Conservation (phyloP, 345 rosid genomes). For the Brassica cretica region DNA sequence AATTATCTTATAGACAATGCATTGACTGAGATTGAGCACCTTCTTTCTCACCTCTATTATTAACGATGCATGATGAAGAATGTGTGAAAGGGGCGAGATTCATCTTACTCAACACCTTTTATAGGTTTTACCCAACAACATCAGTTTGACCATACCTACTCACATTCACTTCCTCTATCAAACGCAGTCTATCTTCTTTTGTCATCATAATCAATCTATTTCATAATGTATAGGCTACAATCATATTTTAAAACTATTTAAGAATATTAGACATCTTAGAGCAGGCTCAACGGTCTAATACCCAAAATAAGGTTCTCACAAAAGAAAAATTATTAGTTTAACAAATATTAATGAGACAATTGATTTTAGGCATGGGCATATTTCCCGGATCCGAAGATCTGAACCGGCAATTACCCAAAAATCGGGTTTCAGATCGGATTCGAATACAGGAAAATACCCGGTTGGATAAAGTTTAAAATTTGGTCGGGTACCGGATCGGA, state of each 20-base stretch:
- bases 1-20: background rate
- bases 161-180: background rate
- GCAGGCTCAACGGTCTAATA: too few species aligned
- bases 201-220: background rate
- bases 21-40: conserved; percentile 8
- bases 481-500: too few species aligned
- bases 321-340: too few species aligned
- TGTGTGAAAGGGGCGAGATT: background rate
- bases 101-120: conserved; percentile 1
- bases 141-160: background rate
- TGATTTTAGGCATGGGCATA: too few species aligned
- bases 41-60: background rate
- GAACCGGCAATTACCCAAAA: too few species aligned
- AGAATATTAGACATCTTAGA: too few species aligned
- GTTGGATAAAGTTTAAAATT: too few species aligned
- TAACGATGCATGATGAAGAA: background rate
- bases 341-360: too few species aligned
- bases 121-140: background rate
- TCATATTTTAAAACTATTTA: background rate
- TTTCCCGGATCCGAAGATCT: too few species aligned
- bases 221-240: background rate
- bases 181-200: background rate
- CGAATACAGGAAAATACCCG: too few species aligned
- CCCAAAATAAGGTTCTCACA: too few species aligned
- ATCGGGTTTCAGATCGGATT: too few species aligned